A percentile compares a stretch with the other conserved stretches of the same genome.
Conservation (phyloP, 345 rosid species). For the Eucalyptus erythrocorys region DNA sequence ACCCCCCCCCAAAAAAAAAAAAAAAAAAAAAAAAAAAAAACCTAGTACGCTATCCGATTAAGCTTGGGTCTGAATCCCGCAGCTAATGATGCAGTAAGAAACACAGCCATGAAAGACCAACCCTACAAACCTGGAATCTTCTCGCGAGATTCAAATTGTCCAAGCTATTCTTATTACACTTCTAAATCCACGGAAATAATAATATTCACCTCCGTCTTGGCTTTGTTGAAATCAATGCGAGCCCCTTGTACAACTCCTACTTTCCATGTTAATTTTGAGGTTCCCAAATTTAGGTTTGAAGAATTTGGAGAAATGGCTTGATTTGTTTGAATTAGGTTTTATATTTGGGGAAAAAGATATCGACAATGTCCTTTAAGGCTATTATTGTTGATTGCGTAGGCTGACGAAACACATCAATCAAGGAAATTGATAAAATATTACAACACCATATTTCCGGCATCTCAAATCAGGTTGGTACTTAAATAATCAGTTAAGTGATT, state of each 20-base stretch:
- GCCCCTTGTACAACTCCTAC: neutral
- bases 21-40: fast-evolving
- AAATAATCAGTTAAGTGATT: neutral
- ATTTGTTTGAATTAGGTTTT: neutral
- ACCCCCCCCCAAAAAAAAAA: neutral
- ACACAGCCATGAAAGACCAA: neutral
- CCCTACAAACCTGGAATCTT: neutral
- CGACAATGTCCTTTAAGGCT: neutral
- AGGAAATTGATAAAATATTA: neutral
- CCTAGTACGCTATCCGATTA: neutral
- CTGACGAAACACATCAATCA: neutral
- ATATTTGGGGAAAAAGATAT: neutral
- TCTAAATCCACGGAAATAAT: neutral
- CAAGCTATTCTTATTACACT: neutral
- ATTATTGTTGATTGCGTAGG: fast-evolving
- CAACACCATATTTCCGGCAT: fast-evolving
- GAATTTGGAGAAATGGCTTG: neutral
- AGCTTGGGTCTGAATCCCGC: neutral
- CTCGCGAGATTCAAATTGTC: neutral
- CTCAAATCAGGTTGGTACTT: neutral
- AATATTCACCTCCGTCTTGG: neutral
- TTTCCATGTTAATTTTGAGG: neutral
- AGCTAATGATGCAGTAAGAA: neutral
- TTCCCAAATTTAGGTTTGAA: neutral
- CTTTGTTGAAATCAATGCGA: neutral